Conservation (phyloP, 208 protist genomes). For the Leptomonas seymouri region DNA sequence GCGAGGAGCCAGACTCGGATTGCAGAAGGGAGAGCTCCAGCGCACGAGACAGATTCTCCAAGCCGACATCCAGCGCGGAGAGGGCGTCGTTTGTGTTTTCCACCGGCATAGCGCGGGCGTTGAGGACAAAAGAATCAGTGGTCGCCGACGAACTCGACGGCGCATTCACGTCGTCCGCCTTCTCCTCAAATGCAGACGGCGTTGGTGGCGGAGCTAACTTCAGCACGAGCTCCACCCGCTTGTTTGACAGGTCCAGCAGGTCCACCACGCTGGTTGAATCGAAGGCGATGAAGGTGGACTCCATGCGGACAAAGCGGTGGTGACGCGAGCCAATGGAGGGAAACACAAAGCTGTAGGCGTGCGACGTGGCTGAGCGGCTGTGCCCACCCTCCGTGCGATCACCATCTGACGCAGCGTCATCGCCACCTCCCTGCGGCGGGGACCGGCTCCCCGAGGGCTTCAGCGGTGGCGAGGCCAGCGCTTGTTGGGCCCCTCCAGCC, state of each 20-base stretch:
- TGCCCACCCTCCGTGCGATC: slow-evolving; percentile 26
- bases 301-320: slow-evolving; percentile 70
- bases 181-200: slow-evolving; percentile 59
- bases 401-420: slow-evolving; percentile 22
- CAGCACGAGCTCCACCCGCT: slow-evolving; percentile 70
- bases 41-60: slow-evolving; percentile 76
- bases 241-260: slow-evolving; percentile 80
- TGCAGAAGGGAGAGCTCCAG: slow-evolving; percentile 61
- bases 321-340: slow-evolving; percentile 38
- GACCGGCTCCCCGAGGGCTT: slow-evolving; percentile 11
- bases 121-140: slow-evolving; percentile 68
- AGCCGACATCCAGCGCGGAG: slow-evolving; percentile 76
- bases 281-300: slow-evolving; percentile 83
- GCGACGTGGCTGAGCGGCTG: slow-evolving; percentile 21
- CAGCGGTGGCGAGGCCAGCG: slow-evolving; percentile 6
- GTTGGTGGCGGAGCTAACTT: slow-evolving; percentile 57
- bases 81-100: slow-evolving; percentile 80
- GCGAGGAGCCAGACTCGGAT: slow-evolving; percentile 74
- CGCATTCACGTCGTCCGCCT: slow-evolving; percentile 29
- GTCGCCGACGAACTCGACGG: slow-evolving; percentile 24
- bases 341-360: slow-evolving; percentile 41
- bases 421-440: neutral
- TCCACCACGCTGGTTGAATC: slow-evolving; percentile 73
- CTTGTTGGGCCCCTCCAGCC: neutral
- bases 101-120: slow-evolving; percentile 53